phyloP scores from a whole-genome alignment of 2,329 filamentous ascomycete genomes.

The Pseudogymnoascus sp. region DNA sequence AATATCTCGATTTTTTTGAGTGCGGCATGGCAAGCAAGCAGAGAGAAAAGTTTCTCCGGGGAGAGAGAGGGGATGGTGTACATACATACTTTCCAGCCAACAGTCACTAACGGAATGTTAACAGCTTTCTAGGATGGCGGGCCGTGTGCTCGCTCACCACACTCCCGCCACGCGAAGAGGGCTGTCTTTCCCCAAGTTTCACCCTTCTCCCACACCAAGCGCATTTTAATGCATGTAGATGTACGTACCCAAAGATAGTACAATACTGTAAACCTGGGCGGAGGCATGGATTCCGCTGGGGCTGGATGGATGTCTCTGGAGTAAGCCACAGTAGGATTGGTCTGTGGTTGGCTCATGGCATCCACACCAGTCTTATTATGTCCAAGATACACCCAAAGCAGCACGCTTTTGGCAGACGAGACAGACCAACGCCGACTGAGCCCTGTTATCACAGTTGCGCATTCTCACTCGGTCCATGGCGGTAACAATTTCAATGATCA shows the following conservation, averaged over 20 bases:
- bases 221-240: conserved; percentile 4
- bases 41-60: not conserved
- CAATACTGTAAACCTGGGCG: not conserved
- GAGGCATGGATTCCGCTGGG: not conserved
- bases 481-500: not conserved
- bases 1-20: not conserved
- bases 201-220: not conserved
- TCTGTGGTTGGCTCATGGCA: conserved; percentile 1
- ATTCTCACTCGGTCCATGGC: not conserved
- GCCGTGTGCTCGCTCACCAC: conserved; percentile 2
- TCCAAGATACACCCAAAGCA: not conserved
- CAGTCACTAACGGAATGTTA: not conserved
- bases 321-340: not conserved
- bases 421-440: not conserved
- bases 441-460: not conserved
- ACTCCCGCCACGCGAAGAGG: not conserved
- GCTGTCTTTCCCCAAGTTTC: not conserved
- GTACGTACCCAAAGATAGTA: not conserved
- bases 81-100: not conserved
- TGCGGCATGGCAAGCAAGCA: not conserved
- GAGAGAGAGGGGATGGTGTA: not conserved
- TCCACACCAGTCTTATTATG: not conserved
- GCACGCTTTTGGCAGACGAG: not conserved
- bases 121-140: conserved; percentile 1
- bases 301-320: not conserved